Conservation (phyloP, 257 asterid species). For the Nemophila menziesii region DNA sequence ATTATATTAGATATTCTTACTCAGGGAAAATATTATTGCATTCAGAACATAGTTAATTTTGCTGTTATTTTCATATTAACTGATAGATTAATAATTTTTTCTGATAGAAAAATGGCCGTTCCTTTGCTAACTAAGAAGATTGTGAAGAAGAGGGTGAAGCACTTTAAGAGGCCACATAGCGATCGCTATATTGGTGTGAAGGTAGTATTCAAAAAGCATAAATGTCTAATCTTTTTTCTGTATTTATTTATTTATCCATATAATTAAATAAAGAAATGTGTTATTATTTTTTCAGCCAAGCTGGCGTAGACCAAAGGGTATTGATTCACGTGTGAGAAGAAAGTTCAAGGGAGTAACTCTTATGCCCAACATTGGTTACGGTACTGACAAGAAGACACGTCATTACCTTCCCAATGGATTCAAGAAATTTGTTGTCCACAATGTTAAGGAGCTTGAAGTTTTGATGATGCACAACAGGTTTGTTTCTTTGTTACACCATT, state of each 20-base stretch:
- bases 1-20: too few species aligned
- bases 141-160: conserved; percentile 37
- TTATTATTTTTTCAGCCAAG: conserved; percentile 13
- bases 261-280: neutral
- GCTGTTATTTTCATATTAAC: neutral
- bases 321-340: conserved; percentile 39
- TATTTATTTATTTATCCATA: too few species aligned
- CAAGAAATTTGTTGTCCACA: conserved; percentile 38
- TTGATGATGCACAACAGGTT: conserved; percentile 51
- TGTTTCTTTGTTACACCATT: neutral
- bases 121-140: conserved; percentile 36
- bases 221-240: neutral
- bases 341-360: conserved; percentile 39
- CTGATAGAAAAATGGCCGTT: conserved; percentile 30
- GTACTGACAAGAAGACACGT: conserved; percentile 34
- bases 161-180: conserved; percentile 40
- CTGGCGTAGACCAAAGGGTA: conserved; percentile 48
- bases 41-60: neutral
- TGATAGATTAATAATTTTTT: neutral
- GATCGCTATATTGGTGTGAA: conserved; percentile 34
- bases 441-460: conserved; percentile 30
- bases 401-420: conserved; percentile 41
- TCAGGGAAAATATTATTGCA: neutral
- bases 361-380: conserved; percentile 41
- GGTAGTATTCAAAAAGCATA: conserved; percentile 16